A percentile compares a stretch with the other conserved stretches of the same genome.
These are phyloP conservation scores for Fusarium heterosporum DNA, from an alignment of 2,329 filamentous ascomycete genomes.

Conservation along the genomic window DNA sequence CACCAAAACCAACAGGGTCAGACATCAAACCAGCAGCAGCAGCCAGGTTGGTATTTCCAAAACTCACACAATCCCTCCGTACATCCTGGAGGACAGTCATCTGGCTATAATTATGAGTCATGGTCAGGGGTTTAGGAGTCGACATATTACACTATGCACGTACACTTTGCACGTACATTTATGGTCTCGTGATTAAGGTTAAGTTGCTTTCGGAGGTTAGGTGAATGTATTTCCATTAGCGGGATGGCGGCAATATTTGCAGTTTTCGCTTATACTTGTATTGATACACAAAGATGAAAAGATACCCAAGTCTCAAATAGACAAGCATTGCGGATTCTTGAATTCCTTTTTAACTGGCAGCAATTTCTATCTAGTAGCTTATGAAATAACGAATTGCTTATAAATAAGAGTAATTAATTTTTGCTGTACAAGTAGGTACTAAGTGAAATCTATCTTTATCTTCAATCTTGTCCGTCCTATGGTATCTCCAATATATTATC, in stretches of 20 bases:
- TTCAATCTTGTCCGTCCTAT: slow-evolving; percentile 3
- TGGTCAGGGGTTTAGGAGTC: slow-evolving; percentile 33
- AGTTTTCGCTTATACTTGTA: background rate
- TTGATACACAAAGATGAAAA: slow-evolving; percentile 10
- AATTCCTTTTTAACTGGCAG: background rate
- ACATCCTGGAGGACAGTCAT: slow-evolving; percentile 35
- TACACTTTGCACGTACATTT: background rate
- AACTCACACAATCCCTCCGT: slow-evolving; percentile 35
- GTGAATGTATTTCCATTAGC: background rate
- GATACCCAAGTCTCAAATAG: slow-evolving; percentile 19
- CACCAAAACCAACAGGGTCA: slow-evolving; percentile 41
- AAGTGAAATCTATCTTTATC: slow-evolving; percentile 1
- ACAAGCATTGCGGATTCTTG: background rate
- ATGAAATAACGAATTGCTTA: background rate
- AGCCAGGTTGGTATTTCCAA: slow-evolving; percentile 48
- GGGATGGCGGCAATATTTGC: background rate
- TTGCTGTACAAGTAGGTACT: slow-evolving; percentile 2
- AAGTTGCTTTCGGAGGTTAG: slow-evolving; percentile 9
- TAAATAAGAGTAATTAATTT: slow-evolving; percentile 15
- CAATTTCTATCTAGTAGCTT: background rate
- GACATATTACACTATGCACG: background rate
- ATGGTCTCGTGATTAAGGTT: background rate
- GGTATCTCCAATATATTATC: slow-evolving; percentile 24
- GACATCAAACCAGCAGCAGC: slow-evolving; percentile 31
- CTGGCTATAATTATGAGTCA: slow-evolving; percentile 44